phyloP scores from a whole-genome alignment of 257 asterid species.

The Lavandula angustifolia region DNA sequence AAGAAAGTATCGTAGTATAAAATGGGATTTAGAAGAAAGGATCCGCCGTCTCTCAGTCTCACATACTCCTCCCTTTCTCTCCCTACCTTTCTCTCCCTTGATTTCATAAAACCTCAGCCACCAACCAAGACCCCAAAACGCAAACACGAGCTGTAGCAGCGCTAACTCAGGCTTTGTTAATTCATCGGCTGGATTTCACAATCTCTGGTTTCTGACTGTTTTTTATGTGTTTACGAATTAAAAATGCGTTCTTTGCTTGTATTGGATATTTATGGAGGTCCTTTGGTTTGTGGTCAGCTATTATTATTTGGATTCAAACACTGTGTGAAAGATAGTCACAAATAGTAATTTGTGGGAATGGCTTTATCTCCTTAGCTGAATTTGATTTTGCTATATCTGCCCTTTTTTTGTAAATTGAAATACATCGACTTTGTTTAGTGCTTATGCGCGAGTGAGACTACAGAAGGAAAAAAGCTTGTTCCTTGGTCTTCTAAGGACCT shows the following conservation, averaged over 20 bases:
- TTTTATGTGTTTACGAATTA: neutral
- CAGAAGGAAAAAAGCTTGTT: neutral
- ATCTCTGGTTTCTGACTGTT: neutral
- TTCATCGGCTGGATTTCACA: neutral
- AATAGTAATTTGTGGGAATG: neutral
- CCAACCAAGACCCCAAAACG: constrained; percentile 36
- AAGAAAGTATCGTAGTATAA: constrained; percentile 1
- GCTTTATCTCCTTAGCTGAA: neutral
- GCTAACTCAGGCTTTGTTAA: neutral
- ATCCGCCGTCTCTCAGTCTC: constrained; percentile 41
- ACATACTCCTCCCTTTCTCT: constrained; percentile 13
- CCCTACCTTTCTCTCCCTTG: constrained; percentile 27
- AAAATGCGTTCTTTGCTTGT: neutral
- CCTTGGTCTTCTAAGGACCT: neutral
- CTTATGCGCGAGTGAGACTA: constrained; percentile 2
- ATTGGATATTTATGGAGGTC: neutral
- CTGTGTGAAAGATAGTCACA: neutral
- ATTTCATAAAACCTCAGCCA: constrained; percentile 42
- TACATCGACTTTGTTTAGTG: neutral
- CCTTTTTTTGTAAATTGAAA: neutral
- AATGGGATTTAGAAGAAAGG: constrained; percentile 2
- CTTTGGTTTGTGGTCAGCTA: constrained; percentile 5
- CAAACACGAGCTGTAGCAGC: neutral
- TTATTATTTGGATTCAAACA: neutral
- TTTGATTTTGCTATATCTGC: neutral